Conservation (phyloP, 805 yeast genomes). For the Metschnikowia arizonensis region DNA sequence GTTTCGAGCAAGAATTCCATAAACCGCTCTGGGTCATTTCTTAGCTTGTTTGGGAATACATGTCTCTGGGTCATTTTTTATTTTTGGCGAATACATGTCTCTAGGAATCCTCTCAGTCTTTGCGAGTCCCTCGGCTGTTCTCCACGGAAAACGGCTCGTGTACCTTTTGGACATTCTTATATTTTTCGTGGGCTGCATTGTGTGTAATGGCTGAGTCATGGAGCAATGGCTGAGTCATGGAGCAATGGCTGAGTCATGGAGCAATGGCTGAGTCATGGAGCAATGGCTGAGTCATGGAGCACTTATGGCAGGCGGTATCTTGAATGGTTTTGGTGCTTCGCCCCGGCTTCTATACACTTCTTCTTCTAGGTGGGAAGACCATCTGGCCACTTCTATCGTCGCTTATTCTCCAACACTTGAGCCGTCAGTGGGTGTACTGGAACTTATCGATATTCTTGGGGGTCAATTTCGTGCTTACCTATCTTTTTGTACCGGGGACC, state of each 20-base stretch:
- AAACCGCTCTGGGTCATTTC: slow-evolving; percentile 41
- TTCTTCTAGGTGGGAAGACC: slow-evolving; percentile 59
- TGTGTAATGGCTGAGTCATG: slow-evolving; percentile 47
- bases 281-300: slow-evolving; percentile 44
- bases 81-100: slow-evolving; percentile 55
- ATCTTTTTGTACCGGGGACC: slow-evolving; percentile 60
- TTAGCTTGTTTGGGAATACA: slow-evolving; percentile 54
- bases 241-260: slow-evolving; percentile 42
- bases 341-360: slow-evolving; percentile 58
- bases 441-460: slow-evolving; percentile 52
- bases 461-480: slow-evolving; percentile 39
- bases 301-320: slow-evolving; percentile 53
- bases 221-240: slow-evolving; percentile 44
- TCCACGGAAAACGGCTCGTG: slow-evolving; percentile 55
- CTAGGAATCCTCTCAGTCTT: slow-evolving; percentile 56
- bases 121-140: slow-evolving; percentile 54
- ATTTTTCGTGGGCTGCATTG: slow-evolving; percentile 49
- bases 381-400: slow-evolving; percentile 54
- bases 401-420: slow-evolving; percentile 44
- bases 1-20: slow-evolving; percentile 40
- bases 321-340: slow-evolving; percentile 57
- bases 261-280: slow-evolving; percentile 45
- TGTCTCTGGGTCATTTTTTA: slow-evolving; percentile 48
- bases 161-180: slow-evolving; percentile 47
- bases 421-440: slow-evolving; percentile 63